These are phyloP conservation scores for Leccinum imitatum DNA, from an alignment of 768 basidiomycete genomes.

Conservation along the genomic window DNA sequence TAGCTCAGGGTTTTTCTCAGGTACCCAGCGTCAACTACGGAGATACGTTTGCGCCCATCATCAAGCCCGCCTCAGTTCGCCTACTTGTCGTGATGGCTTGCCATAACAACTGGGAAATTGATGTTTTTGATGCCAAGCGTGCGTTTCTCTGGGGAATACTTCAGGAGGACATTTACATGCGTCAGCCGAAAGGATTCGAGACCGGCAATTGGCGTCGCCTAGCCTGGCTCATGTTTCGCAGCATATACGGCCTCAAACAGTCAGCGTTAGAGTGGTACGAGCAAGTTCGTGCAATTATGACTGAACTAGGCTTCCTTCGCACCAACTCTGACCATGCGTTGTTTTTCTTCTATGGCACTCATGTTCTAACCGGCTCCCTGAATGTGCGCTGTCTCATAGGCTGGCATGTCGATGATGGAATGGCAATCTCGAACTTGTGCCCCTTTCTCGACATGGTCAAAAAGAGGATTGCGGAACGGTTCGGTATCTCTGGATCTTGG, in stretches of 20 bases:
- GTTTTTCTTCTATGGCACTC: neutral
- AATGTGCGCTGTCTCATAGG: neutral
- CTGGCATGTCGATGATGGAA: neutral
- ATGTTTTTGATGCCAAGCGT: neutral
- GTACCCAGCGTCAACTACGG: neutral
- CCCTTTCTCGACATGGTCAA: neutral
- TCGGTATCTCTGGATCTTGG: neutral
- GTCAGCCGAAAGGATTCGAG: neutral
- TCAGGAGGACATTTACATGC: neutral
- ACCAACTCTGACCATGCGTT: neutral
- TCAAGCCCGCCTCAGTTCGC: neutral
- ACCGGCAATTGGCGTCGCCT: no score
- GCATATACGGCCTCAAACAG: no score
- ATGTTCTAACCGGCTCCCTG: neutral
- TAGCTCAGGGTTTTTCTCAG: neutral
- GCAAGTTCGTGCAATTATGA: neutral
- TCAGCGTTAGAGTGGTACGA: no score
- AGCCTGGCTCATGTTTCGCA: no score
- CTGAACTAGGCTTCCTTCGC: neutral
- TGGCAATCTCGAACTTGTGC: neutral
- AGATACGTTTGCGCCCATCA: neutral
- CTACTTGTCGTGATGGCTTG: neutral
- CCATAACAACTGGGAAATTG: neutral
- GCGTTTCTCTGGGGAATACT: neutral
- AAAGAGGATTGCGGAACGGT: neutral